Percentiles rank a stretch among this genome's conserved stretches.
Evolutionary conservation across 2,329 filamentous ascomycete species (phyloP).

Genomic region (Arthroderma sp.): DNA sequence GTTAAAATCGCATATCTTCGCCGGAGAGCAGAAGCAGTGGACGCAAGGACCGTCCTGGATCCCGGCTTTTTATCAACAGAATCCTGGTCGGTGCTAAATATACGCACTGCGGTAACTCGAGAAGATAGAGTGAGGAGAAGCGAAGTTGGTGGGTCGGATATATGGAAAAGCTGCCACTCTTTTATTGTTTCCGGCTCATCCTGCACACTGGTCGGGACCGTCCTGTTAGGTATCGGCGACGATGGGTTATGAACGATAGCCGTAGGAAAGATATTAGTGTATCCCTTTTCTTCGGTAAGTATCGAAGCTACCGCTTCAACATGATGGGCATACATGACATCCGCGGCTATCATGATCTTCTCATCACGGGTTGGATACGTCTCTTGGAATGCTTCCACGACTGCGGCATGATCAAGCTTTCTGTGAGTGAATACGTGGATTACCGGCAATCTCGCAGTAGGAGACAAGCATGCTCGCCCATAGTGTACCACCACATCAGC

Average conservation of each 20-base stretch:
- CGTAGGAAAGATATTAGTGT: constrained; percentile 55
- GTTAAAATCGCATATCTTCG: constrained; percentile 82
- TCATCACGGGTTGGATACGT: constrained; percentile 53
- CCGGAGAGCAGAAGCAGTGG: constrained; percentile 50
- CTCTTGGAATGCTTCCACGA: constrained; percentile 48
- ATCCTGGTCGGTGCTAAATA: constrained; percentile 49
- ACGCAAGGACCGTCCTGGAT: constrained; percentile 33
- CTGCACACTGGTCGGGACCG: constrained; percentile 41
- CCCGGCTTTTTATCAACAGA: constrained; percentile 13
- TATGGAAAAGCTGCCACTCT: constrained; percentile 68
- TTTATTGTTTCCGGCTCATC: constrained; percentile 39
- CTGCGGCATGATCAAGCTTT: constrained; percentile 48
- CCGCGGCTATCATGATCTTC: constrained; percentile 71
- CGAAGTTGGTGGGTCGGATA: constrained; percentile 65
- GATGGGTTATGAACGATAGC: constrained; percentile 64
- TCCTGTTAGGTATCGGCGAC: constrained; percentile 73
- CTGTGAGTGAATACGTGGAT: constrained; percentile 80
- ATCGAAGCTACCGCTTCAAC: constrained; percentile 44
- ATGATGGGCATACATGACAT: constrained; percentile 74
- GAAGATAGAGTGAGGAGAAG: constrained; percentile 79
- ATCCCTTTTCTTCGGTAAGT: constrained; percentile 50
- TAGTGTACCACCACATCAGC: constrained; percentile 92
- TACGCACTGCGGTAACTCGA: constrained; percentile 63
- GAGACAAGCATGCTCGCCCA: constrained; percentile 80
- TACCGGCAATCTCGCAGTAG: constrained; percentile 73